phyloP scores from a whole-genome alignment of 495 filamentous ascomycete genomes.

The Penicillium daleae region DNA sequence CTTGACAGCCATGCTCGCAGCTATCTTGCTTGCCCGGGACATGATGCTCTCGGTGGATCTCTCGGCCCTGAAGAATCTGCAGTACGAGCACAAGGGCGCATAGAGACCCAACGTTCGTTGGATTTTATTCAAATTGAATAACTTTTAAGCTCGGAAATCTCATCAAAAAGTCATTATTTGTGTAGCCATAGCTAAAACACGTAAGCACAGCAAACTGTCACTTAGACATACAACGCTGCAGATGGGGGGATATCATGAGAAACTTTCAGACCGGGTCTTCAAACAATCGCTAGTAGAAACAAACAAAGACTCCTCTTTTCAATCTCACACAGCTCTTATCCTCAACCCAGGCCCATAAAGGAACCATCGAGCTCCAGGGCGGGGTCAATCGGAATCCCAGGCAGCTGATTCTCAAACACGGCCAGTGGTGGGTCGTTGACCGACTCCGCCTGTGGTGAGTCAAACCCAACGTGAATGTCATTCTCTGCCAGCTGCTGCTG shows the following conservation, averaged over 20 bases:
- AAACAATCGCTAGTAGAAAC: neutral
- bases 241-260: conserved; percentile 1
- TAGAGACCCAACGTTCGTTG: conserved; percentile 18
- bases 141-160: neutral
- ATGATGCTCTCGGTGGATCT: conserved; percentile 53
- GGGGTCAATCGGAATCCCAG: conserved; percentile 55
- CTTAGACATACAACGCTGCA: neutral
- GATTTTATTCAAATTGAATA: conserved; percentile 6
- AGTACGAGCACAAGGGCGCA: conserved; percentile 57
- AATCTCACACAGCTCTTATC: neutral
- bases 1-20: conserved; percentile 40
- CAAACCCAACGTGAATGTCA: neutral
- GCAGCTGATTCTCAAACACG: neutral
- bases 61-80: conserved; percentile 48
- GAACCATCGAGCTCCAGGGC: conserved; percentile 35
- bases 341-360: conserved; percentile 8
- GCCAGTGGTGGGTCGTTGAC: neutral
- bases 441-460: neutral
- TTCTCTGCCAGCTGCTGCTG: neutral
- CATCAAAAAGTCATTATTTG: conserved; percentile 17
- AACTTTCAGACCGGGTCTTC: neutral
- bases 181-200: neutral
- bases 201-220: neutral
- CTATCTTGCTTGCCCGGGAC: conserved; percentile 39
- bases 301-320: neutral